Evolutionary conservation across 768 basidiomycete species (phyloP), one percentile per base, ranked within the genome.

Genomic region (Dentipellis fragilis): DNA sequence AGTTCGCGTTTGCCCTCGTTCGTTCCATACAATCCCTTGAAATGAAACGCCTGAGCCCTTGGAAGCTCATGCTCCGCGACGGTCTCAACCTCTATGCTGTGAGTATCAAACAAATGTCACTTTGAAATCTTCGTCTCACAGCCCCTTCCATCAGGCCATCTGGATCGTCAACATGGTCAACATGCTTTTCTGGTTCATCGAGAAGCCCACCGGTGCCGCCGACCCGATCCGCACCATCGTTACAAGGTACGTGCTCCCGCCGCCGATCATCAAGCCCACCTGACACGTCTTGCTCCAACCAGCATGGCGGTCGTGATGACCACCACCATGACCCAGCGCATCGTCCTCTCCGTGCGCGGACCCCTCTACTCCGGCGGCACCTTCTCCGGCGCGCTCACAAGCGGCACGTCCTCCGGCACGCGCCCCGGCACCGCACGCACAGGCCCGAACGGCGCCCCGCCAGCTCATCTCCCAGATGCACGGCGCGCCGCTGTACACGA

Each of bases 31-130:
- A 71, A 51, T 85, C 84, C 2, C 79, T 83, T 59, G 57, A 76
- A 54, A 64, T 72, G 34, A 89, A 85, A 63, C 77, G 71, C 1
- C 69, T 89, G 54, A 75, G 73, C 54, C 74, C 76, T 34, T 92
- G 89, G 89, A 89, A 90, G 65, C 76, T 92, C 62, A 91, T 91
- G 88, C 85, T 92, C 58, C 87, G 90, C 58, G 89, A 92, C 66
- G 87, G 88, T 14, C 80, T 92, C 61, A 91, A 91, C 71, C 81
- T 92, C 57, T 92, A 91, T 64, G 87, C 80, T 55, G 84, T 82
- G 68, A 58, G 80, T 72, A 49, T 40, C 45, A n/a, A 11, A 4
- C 38, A 29, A 29, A 6, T 29, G 29, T 29, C 29, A 29, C 29
- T 29, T 6, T 29, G 3, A 29, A 29, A 29, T 29, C 29, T 23